Percentiles rank a stretch among this genome's conserved stretches.
Evolutionary conservation across 1,139 yeast species (phyloP).

Genomic region (Saccharomyces hybrid): DNA sequence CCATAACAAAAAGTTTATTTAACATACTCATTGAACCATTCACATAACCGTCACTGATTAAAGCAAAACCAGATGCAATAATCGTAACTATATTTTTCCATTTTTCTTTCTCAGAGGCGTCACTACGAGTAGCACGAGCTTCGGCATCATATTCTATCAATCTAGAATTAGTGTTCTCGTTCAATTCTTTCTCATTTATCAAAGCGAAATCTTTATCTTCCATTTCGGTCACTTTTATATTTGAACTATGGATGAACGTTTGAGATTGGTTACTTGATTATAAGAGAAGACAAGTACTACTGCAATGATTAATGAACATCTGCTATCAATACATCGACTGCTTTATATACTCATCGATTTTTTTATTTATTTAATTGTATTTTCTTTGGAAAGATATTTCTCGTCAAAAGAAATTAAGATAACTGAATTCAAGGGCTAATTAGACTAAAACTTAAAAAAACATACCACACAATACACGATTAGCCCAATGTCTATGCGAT

Average conservation of each 20-base stretch:
- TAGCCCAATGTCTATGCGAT: neutral
- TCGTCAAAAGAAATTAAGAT: neutral
- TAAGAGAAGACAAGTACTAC: neutral
- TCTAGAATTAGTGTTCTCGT: too few relatives aligned
- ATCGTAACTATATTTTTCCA: too few relatives aligned
- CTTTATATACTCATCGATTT: neutral
- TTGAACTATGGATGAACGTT: too few relatives aligned
- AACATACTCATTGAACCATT: constrained; percentile 78
- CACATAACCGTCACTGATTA: constrained; percentile 86
- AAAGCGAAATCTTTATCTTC: neutral
- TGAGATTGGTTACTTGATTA: neutral
- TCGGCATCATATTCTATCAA: too few relatives aligned
- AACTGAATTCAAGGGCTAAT: neutral
- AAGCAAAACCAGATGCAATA: constrained; percentile 85
- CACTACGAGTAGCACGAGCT: too few relatives aligned
- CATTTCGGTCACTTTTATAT: neutral
- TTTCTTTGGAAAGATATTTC: neutral
- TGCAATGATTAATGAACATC: too few relatives aligned
- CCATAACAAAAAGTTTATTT: constrained; percentile 51
- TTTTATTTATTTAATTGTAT: neutral
- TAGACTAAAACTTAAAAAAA: neutral
- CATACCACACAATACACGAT: neutral
- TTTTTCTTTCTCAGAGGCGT: too few relatives aligned
- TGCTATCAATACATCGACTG: neutral
- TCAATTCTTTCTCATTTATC: constrained; percentile 5